phyloP scores from a whole-genome alignment of 208 protist genomes.

The Leishmania braziliensis region DNA sequence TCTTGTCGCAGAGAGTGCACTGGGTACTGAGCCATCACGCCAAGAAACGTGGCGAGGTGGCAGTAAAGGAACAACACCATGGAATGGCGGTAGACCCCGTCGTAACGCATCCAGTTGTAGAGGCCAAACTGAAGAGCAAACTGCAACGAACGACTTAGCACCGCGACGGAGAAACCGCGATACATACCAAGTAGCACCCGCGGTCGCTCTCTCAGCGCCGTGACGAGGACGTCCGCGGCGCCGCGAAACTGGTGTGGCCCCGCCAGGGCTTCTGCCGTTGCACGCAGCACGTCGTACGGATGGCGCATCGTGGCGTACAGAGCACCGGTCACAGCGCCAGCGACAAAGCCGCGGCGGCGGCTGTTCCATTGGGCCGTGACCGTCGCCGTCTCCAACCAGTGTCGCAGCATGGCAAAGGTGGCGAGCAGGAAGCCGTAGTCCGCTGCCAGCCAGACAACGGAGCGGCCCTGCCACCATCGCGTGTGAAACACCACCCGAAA shows the following conservation, averaged over 20 bases:
- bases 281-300: slow-evolving; percentile 78
- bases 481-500: slow-evolving; percentile 70
- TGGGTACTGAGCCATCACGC: slow-evolving; percentile 64
- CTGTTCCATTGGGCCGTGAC: slow-evolving; percentile 2
- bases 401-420: slow-evolving; percentile 44
- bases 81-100: slow-evolving; percentile 64
- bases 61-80: slow-evolving; percentile 78
- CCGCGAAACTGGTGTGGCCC: slow-evolving; percentile 51
- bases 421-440: slow-evolving; percentile 55
- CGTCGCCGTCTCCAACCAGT: slow-evolving; percentile 8
- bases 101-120: slow-evolving; percentile 78
- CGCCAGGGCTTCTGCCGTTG: slow-evolving; percentile 54
- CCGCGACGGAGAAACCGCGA: slow-evolving; percentile 45
- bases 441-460: slow-evolving; percentile 30
- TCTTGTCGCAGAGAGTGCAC: slow-evolving; percentile 69
- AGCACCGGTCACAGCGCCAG: slow-evolving; percentile 57
- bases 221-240: slow-evolving; percentile 61
- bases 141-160: slow-evolving; percentile 41
- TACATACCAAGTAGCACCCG: slow-evolving; percentile 60
- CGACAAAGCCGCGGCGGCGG: slow-evolving; percentile 42
- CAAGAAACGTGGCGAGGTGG: slow-evolving; percentile 56
- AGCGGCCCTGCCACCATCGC: slow-evolving; percentile 66
- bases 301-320: slow-evolving; percentile 57
- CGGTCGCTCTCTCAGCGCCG: slow-evolving; percentile 59
- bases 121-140: slow-evolving; percentile 70